Evolutionary conservation across 805 yeast genomes (phyloP).

Genomic region (Helenozyma baotianmanensis): DNA sequence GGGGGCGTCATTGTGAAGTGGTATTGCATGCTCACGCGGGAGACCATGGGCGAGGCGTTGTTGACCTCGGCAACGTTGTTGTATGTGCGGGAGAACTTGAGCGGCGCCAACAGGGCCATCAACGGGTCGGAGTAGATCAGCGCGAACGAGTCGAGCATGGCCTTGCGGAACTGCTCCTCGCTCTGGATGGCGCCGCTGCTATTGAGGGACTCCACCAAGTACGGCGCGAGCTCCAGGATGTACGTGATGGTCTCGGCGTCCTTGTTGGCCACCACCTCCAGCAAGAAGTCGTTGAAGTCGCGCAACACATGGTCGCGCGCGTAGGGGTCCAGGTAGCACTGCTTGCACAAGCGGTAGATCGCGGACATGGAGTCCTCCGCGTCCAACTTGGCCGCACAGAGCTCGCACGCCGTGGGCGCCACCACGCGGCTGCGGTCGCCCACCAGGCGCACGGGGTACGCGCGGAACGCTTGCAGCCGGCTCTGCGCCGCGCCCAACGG

Average conservation of each 20-base stretch:
- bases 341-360: conserved; percentile 24
- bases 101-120: conserved; percentile 28
- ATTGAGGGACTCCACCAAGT: conserved; percentile 20
- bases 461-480: conserved; percentile 12
- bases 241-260: conserved; percentile 12
- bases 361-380: conserved; percentile 20
- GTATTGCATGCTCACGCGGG: conserved; percentile 16
- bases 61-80: conserved; percentile 26
- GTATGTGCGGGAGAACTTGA: conserved; percentile 25
- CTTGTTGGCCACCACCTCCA: conserved; percentile 17
- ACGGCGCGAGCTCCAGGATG: conserved; percentile 14
- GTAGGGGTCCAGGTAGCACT: conserved; percentile 29
- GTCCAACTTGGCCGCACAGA: conserved; percentile 22
- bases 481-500: conserved; percentile 8
- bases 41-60: conserved; percentile 13
- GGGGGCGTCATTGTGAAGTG: conserved; percentile 17
- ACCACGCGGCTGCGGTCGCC: conserved; percentile 14
- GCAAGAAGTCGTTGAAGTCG: conserved; percentile 26
- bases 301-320: conserved; percentile 21
- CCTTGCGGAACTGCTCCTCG: conserved; percentile 34
- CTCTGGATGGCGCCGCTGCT: conserved; percentile 18
- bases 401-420: conserved; percentile 23
- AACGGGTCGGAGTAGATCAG: conserved; percentile 37
- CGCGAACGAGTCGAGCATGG: conserved; percentile 29
- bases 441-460: conserved; percentile 14